A percentile compares a stretch with the other conserved stretches of the same genome.
Conservation (phyloP, 345 rosid genomes). For the Diplotaxis tenuifolia region DNA sequence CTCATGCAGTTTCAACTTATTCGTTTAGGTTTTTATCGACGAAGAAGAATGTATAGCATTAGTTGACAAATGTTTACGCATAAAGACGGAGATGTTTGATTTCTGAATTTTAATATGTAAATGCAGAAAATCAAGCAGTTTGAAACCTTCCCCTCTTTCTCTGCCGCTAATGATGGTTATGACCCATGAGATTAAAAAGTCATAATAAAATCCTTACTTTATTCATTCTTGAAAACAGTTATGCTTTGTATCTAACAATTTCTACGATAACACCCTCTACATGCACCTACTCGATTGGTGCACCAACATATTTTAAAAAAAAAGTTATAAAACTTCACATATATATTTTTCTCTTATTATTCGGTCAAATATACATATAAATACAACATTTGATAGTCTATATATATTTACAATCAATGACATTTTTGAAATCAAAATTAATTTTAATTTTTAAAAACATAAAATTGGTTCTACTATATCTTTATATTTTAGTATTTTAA, state of each 20-base stretch:
- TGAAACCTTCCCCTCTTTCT: slow-evolving; percentile 27
- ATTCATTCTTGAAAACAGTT: background rate
- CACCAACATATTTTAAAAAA: no score
- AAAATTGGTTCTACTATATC: background rate
- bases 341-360: background rate
- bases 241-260: background rate
- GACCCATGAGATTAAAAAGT: slow-evolving; percentile 33
- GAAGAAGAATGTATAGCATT: slow-evolving; percentile 56
- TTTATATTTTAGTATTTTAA: no score
- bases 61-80: slow-evolving; percentile 29
- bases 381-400: background rate
- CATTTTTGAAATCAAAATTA: background rate
- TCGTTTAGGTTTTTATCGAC: slow-evolving; percentile 71
- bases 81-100: background rate
- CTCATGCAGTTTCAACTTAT: slow-evolving; percentile 43
- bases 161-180: slow-evolving; percentile 24
- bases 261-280: no score
- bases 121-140: slow-evolving; percentile 23
- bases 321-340: background rate
- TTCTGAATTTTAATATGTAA: background rate
- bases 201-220: background rate
- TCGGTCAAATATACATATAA: background rate
- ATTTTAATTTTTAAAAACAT: no score
- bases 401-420: background rate
- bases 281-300: no score